Evolutionary conservation across 768 basidiomycete genomes (phyloP).

Genomic region (Rhizopogon rudus): DNA sequence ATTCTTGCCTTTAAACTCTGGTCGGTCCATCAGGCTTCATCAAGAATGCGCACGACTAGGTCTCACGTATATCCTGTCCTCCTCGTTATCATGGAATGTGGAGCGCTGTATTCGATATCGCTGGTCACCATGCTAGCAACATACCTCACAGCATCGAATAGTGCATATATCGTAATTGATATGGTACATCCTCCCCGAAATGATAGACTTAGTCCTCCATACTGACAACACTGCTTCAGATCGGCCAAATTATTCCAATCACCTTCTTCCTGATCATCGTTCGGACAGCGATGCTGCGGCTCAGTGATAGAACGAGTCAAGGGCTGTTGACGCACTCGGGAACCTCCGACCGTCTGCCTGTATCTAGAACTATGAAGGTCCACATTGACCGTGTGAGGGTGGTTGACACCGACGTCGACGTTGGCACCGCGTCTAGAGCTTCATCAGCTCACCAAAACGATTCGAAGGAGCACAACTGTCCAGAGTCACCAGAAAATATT

Average conservation of each 20-base stretch:
- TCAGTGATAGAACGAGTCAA: background rate
- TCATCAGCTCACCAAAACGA: too few relatives aligned
- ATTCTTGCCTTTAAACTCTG: background rate
- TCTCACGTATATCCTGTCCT: background rate
- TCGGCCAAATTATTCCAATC: constrained; percentile 4
- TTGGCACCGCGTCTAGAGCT: too few relatives aligned
- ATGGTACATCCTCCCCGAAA: background rate
- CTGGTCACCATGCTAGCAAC: background rate
- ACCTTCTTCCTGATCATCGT: background rate
- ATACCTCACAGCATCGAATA: background rate
- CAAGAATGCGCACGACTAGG: background rate
- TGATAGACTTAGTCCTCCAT: background rate
- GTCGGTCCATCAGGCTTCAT: background rate
- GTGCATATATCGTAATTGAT: constrained; percentile 1
- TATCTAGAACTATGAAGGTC: too few relatives aligned
- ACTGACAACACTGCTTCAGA: background rate
- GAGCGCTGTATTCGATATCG: background rate
- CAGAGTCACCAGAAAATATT: too few relatives aligned
- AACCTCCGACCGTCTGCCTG: too few relatives aligned
- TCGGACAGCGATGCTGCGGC: background rate
- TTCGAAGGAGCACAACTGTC: too few relatives aligned
- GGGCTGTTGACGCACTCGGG: background rate
- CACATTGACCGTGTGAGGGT: too few relatives aligned
- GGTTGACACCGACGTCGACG: too few relatives aligned
- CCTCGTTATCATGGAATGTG: background rate